Evolutionary conservation across 805 yeast species (phyloP).

Genomic region (Nakazawaea ambrosiae): DNA sequence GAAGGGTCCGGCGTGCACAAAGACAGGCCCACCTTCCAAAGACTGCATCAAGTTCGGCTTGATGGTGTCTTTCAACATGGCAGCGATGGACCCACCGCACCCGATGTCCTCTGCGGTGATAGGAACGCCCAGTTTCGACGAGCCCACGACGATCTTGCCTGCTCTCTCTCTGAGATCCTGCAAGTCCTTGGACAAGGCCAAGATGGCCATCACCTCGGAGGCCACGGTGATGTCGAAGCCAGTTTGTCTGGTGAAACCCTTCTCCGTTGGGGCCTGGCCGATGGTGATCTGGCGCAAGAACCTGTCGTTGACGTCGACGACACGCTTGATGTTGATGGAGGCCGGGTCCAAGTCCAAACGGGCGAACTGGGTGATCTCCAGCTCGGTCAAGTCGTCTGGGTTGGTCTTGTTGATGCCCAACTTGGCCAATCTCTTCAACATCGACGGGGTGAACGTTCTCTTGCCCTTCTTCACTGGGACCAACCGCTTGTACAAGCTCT

Average conservation of each 20-base stretch:
- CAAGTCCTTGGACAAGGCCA: slow-evolving; percentile 66
- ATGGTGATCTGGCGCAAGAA: slow-evolving; percentile 71
- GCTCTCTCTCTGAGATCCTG: slow-evolving; percentile 68
- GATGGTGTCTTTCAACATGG: slow-evolving; percentile 72
- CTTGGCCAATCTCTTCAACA: slow-evolving; percentile 60
- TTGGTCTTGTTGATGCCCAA: slow-evolving; percentile 63
- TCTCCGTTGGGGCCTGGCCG: slow-evolving; percentile 79
- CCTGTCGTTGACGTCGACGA: slow-evolving; percentile 80
- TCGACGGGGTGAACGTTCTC: slow-evolving; percentile 59
- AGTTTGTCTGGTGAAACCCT: slow-evolving; percentile 62
- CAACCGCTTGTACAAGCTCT: slow-evolving; percentile 64
- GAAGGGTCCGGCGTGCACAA: slow-evolving; percentile 85
- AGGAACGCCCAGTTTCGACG: slow-evolving; percentile 62
- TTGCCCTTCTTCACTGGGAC: slow-evolving; percentile 70
- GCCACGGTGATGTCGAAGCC: slow-evolving; percentile 86
- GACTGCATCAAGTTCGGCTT: slow-evolving; percentile 87
- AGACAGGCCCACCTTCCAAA: slow-evolving; percentile 81
- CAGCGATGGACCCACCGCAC: slow-evolving; percentile 82
- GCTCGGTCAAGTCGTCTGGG: slow-evolving; percentile 66
- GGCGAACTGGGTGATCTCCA: slow-evolving; percentile 58
- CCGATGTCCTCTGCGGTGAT: slow-evolving; percentile 80
- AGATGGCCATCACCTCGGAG: slow-evolving; percentile 79
- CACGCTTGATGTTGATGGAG: slow-evolving; percentile 76
- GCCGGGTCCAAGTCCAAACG: slow-evolving; percentile 74
- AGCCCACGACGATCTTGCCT: slow-evolving; percentile 70